A percentile compares a stretch with the other conserved stretches of the same genome.
Conservation (phyloP, 371 early-diverging fungal genomes). For the Saksenaea vasiformis region DNA sequence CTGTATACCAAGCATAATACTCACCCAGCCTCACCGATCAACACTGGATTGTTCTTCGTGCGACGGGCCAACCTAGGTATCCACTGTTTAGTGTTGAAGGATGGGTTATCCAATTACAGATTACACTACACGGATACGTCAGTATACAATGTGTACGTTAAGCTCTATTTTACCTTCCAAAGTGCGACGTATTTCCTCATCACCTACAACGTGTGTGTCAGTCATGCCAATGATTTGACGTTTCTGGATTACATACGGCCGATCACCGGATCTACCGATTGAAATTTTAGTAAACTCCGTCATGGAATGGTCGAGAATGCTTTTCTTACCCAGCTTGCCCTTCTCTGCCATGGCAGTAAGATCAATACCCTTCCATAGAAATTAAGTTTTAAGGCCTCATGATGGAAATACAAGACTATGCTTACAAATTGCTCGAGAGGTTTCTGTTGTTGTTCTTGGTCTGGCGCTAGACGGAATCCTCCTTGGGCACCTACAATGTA, state of each 20-base stretch:
- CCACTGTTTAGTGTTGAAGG: too few relatives aligned
- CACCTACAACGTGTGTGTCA: constrained; percentile 54
- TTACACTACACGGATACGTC: constrained; percentile 26
- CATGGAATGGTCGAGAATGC: constrained; percentile 3
- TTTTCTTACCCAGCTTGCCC: constrained; percentile 60
- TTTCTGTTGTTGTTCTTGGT: constrained; percentile 41
- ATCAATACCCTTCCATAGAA: constrained; percentile 51
- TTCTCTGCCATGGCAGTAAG: constrained; percentile 77
- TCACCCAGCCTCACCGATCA: constrained; percentile 82
- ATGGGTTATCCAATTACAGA: background rate
- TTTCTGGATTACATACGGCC: constrained; percentile 7
- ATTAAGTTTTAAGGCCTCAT: background rate
- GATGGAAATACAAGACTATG: background rate
- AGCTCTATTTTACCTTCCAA: constrained; percentile 61
- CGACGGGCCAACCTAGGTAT: constrained; percentile 61
- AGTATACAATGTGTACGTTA: background rate
- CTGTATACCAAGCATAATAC: background rate
- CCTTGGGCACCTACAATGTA: constrained; percentile 11
- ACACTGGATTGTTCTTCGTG: constrained; percentile 92
- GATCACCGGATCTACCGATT: constrained; percentile 77
- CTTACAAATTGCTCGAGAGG: constrained; percentile 47
- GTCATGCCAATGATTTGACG: background rate
- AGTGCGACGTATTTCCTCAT: constrained; percentile 80
- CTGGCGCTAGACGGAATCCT: constrained; percentile 42
- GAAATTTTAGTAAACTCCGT: background rate